Conservation (phyloP, 139 green algal genomes). For the Tetraselmis chui region DNA sequence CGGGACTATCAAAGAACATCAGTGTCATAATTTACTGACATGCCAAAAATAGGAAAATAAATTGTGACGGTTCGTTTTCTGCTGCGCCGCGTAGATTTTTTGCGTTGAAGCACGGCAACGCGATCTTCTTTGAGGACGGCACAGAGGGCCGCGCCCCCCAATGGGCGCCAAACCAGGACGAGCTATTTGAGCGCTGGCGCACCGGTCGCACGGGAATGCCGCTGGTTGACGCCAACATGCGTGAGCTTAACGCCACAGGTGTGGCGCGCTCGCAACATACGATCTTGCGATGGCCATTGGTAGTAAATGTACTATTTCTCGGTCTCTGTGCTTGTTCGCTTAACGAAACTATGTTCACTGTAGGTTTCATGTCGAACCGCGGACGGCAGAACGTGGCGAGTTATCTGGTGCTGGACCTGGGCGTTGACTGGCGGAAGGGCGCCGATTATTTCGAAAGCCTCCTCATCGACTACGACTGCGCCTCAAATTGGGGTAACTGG, state of each 20-base stretch:
- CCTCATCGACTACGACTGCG: conserved; percentile 88
- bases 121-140: conserved; percentile 74
- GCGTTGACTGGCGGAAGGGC: conserved; percentile 85
- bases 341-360: too few relatives aligned
- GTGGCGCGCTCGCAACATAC: too few relatives aligned
- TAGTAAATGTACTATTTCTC: too few relatives aligned
- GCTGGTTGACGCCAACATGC: conserved; percentile 97
- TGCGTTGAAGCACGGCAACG: conserved; percentile 78
- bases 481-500: conserved; percentile 54
- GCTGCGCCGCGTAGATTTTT: conserved; percentile 58
- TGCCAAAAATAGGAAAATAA: too few relatives aligned
- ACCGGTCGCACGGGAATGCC: conserved; percentile 82
- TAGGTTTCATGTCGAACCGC: conserved; percentile 94
- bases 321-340: too few relatives aligned
- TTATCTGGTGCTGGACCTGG: conserved; percentile 80
- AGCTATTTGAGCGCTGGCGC: conserved; percentile 56
- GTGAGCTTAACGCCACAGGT: conserved; percentile 82
- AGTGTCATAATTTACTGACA: too few relatives aligned
- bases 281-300: too few relatives aligned
- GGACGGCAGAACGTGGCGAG: conserved; percentile 90
- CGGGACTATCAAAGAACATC: too few relatives aligned
- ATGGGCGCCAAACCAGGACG: neutral
- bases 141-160: neutral
- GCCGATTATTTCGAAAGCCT: conserved; percentile 80
- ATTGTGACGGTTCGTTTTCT: too few relatives aligned